Percentiles rank a stretch among this genome's conserved stretches.
Evolutionary conservation across 1,139 yeast species (phyloP).

Genomic region (Taphrina flavorubra): DNA sequence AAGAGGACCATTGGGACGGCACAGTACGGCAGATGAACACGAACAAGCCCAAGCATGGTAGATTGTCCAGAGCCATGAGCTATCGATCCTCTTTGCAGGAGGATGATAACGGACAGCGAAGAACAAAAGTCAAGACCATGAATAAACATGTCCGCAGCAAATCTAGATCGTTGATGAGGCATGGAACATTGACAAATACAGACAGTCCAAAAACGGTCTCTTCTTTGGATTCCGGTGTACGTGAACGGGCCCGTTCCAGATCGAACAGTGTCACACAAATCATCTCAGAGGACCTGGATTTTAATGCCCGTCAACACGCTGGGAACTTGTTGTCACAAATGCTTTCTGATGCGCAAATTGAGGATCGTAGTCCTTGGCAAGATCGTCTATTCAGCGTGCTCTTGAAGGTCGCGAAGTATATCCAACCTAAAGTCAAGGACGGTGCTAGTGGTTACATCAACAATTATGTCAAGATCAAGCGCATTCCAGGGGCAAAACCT

Average conservation of each 20-base stretch:
- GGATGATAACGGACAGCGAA: not conserved
- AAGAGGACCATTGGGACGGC: conserved; percentile 25
- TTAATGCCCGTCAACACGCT: conserved; percentile 56
- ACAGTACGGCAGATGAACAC: conserved; percentile 1
- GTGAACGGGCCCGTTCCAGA: conserved; percentile 28
- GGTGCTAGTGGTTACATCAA: conserved; percentile 84
- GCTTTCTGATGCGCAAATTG: conserved; percentile 52
- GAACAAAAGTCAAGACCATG: not conserved
- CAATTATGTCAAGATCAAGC: conserved; percentile 83
- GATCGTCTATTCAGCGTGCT: conserved; percentile 58
- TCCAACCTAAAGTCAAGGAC: conserved; percentile 62
- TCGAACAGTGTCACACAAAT: conserved; percentile 27
- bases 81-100: not conserved
- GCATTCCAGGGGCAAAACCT: conserved; percentile 72
- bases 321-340: conserved; percentile 64
- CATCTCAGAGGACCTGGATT: conserved; percentile 51
- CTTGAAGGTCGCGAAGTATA: conserved; percentile 56
- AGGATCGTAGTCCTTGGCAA: conserved; percentile 68
- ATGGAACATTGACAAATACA: not conserved
- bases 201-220: conserved; percentile 1
- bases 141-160: conserved; percentile 22
- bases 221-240: not conserved
- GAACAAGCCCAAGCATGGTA: not conserved
- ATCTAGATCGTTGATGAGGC: conserved; percentile 28
- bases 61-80: not conserved